phyloP scores from a whole-genome alignment of 345 rosid species.

The Brassica napus region Da-Ae NC_063434.1:1215501-1216000 shows the following conservation, averaged over 20 bases:
- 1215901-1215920: constrained; percentile 10
- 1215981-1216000: not conserved
- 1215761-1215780: too few relatives aligned
- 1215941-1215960: constrained; percentile 11
- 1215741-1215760: too few relatives aligned
- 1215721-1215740: too few relatives aligned
- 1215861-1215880: too few relatives aligned
- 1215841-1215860: too few relatives aligned
- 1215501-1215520: constrained; percentile 7
- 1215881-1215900: not conserved
- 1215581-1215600: not conserved
- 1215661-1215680: not conserved
- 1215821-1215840: too few relatives aligned
- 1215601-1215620: not conserved
- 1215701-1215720: too few relatives aligned
- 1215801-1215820: too few relatives aligned
- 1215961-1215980: constrained; percentile 23
- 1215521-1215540: constrained; percentile 16
- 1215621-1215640: not conserved
- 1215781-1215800: too few relatives aligned
- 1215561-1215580: not conserved
- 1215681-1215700: not conserved
- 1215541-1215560: not conserved
- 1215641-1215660: not conserved
- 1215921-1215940: constrained; percentile 27